phyloP scores from a whole-genome alignment of 148 eudicot genomes.

The Bassia scoparia region DNA sequence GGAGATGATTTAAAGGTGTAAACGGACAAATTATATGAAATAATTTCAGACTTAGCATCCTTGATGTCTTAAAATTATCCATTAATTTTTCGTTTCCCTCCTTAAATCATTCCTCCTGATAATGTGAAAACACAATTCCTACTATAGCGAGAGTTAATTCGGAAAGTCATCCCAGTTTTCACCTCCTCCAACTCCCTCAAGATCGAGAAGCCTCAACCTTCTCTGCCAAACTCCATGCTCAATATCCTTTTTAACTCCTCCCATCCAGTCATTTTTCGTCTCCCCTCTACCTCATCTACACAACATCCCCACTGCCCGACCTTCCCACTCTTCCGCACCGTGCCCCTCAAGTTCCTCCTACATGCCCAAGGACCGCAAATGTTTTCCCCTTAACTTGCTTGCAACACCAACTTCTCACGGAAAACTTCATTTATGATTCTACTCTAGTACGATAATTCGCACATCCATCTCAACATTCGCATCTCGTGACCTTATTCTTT shows the following conservation, averaged over 20 bases:
- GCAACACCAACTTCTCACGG: neutral
- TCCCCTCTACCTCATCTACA: neutral
- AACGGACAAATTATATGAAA: too few species aligned
- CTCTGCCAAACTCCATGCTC: neutral
- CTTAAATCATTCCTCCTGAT: too few species aligned
- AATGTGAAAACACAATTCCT: too few species aligned
- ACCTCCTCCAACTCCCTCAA: neutral
- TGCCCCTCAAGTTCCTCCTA: neutral
- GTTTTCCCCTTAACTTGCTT: neutral
- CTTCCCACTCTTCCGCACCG: neutral
- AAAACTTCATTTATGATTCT: neutral
- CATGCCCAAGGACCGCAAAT: neutral
- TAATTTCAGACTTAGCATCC: too few species aligned
- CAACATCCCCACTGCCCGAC: neutral
- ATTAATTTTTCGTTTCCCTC: too few species aligned
- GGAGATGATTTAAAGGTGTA: too few species aligned
- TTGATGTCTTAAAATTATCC: too few species aligned
- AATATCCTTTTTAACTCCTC: neutral
- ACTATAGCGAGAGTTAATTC: too few species aligned
- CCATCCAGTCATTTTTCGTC: neutral
- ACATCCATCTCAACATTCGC: neutral
- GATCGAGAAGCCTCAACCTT: neutral
- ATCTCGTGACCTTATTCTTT: neutral
- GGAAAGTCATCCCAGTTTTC: neutral
- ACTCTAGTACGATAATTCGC: neutral